These are phyloP conservation scores for Glaciozyma martinii DNA, from an alignment of 768 basidiomycete genomes.

Conservation along the genomic window DNA sequence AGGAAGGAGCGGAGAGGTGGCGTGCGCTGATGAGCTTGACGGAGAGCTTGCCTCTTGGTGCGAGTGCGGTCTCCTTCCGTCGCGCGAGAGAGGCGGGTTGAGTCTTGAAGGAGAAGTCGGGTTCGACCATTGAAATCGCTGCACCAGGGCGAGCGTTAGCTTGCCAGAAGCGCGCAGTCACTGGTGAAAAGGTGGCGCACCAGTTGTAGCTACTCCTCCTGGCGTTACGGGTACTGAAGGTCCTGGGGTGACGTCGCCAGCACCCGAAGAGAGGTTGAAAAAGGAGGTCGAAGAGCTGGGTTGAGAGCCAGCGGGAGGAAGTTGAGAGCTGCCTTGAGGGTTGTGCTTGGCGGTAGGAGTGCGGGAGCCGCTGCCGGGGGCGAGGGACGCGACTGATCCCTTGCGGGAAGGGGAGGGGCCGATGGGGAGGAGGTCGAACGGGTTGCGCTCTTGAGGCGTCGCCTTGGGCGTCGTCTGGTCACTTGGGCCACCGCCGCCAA, in stretches of 20 bases:
- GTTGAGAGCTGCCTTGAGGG: background rate
- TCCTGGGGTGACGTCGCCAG: background rate
- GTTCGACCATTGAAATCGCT: constrained; percentile 24
- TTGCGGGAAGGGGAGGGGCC: constrained; percentile 5
- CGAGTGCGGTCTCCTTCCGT: background rate
- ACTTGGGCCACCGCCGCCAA: constrained; percentile 49
- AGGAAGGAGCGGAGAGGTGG: constrained; percentile 61
- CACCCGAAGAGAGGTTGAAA: background rate
- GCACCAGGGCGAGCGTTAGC: background rate
- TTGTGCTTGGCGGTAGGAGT: background rate
- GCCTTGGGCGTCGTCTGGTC: constrained; percentile 59
- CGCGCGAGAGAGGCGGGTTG: constrained; percentile 12
- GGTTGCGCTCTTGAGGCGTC: constrained; percentile 47
- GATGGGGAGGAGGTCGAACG: constrained; percentile 48
- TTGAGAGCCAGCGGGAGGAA: too few species aligned
- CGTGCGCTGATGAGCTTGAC: constrained; percentile 92
- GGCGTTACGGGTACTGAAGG: constrained; percentile 1
- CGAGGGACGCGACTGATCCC: too few species aligned
- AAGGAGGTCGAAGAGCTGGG: background rate
- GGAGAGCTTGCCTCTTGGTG: constrained; percentile 59
- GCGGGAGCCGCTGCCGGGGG: background rate
- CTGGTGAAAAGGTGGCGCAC: background rate
- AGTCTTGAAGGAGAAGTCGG: constrained; percentile 29
- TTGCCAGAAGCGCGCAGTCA: too few species aligned
- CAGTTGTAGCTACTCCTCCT: background rate